phyloP scores from a whole-genome alignment of 169 alveolate genomes.

The Blepharisma undulans region DNA sequence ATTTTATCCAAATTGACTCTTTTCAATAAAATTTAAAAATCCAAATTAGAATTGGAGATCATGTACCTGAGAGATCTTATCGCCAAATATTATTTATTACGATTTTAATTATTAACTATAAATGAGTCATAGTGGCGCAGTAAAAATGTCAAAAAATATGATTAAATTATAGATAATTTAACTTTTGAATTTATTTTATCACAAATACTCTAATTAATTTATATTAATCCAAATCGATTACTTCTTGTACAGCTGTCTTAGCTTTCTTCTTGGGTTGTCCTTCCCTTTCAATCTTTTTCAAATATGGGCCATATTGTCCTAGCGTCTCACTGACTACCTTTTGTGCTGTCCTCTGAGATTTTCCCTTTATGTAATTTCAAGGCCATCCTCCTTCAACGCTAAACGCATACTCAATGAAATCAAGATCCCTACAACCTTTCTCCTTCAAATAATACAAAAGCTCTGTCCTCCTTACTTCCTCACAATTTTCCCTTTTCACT shows the following conservation, averaged over 20 bases:
- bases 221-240: not conserved
- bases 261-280: not conserved
- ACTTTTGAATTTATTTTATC: too few relatives aligned
- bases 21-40: not conserved
- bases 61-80: too few relatives aligned
- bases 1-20: too few relatives aligned
- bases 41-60: not conserved
- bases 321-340: not conserved
- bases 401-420: not conserved
- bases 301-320: not conserved
- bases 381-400: not conserved
- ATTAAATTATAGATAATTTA: not conserved
- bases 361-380: not conserved
- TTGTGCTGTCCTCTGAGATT: not conserved
- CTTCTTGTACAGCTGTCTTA: not conserved
- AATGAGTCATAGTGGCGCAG: not conserved
- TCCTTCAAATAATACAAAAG: not conserved
- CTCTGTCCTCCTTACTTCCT: conserved; percentile 1
- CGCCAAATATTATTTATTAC: too few relatives aligned
- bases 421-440: not conserved
- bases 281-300: not conserved
- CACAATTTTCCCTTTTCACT: not conserved
- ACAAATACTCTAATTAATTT: too few relatives aligned
- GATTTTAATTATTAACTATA: not conserved
- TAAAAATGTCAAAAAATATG: not conserved